Evolutionary conservation across 495 filamentous ascomycete genomes (phyloP), one percentile per base, ranked within the genome.

Genomic region (Glarea lozoyensis): DNA sequence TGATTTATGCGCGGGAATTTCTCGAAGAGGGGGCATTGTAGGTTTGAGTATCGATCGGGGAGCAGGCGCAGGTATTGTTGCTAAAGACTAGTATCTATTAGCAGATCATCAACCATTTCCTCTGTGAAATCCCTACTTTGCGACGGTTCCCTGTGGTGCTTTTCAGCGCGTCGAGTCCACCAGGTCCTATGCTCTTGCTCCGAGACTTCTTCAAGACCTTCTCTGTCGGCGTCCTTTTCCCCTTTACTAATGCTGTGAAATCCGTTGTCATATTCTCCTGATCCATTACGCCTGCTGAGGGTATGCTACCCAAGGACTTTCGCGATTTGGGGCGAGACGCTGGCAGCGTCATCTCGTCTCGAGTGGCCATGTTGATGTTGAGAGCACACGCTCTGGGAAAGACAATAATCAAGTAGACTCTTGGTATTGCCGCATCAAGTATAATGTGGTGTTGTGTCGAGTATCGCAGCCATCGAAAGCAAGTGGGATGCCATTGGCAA

Each of bases 141-240:
- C 84, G 77, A 45, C 85, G 68, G 60, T 96, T 96, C 10, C 86
- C 89, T 55, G 70, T 76, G 16, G 76, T 78, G 47, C 81, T 71
- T 59, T 87, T 86, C 31, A 94, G 69, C 40, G 78, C 78, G 66
- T 88, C 88, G 23, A 95, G 63, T 39, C 90, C 86, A 16, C 88
- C 92, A 17, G 90, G 90, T 1, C 92, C 92, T 47, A 98, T 76
- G 59, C 88, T 95, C 63, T 95, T 96, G 60, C 92, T 96, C 38
- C 92, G 77, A 24, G 80, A 85, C 63, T 93, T 94, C 62, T 82
- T 86, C 37, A 68, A 69, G 7, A 61, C 50, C 46, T 56, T 59
- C 52, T 56, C 69, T 42, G 60, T 63, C 48, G 48, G 60, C 48
- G 58, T 55, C 58, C 40, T 53, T 24, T 58, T 61, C 10, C 59